These are phyloP conservation scores for Phanerodontia chrysosporium DNA, from an alignment of 768 basidiomycete species.

Conservation along the genomic window DNA sequence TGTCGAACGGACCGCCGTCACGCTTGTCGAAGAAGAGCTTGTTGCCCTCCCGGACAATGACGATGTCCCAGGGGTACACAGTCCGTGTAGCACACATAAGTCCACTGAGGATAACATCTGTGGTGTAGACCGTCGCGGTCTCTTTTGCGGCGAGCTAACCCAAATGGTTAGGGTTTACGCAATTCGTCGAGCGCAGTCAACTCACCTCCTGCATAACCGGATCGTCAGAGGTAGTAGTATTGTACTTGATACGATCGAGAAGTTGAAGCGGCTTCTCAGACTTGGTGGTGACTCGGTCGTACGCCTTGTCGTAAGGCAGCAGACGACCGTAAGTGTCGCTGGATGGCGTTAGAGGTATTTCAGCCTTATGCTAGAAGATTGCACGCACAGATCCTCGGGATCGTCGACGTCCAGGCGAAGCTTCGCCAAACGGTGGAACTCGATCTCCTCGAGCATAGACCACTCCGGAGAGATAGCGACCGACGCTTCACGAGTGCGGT, in stretches of 20 bases:
- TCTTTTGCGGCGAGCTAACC: constrained; percentile 75
- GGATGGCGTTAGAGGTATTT: constrained; percentile 3
- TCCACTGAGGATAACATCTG: constrained; percentile 90
- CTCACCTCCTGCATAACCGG: constrained; percentile 89
- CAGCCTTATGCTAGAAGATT: not conserved
- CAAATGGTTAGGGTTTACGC: constrained; percentile 2
- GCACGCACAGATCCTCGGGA: constrained; percentile 79
- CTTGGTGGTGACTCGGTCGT: constrained; percentile 94
- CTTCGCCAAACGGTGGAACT: constrained; percentile 89
- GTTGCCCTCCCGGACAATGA: constrained; percentile 90
- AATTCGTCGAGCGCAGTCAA: not conserved
- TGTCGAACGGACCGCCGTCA: constrained; percentile 95
- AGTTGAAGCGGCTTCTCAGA: constrained; percentile 87
- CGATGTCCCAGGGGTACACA: constrained; percentile 98
- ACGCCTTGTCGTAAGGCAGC: constrained; percentile 89
- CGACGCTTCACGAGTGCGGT: constrained; percentile 86
- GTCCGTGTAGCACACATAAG: constrained; percentile 96
- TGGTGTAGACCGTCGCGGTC: constrained; percentile 85
- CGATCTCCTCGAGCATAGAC: constrained; percentile 96
- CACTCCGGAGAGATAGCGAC: constrained; percentile 90
- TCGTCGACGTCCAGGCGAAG: constrained; percentile 92
- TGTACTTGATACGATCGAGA: constrained; percentile 94
- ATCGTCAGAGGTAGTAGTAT: constrained; percentile 96
- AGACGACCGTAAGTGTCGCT: constrained; percentile 88
- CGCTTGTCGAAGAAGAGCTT: constrained; percentile 96